A percentile compares a stretch with the other conserved stretches of the same genome.
phyloP scores from a whole-genome alignment of 2,329 filamentous ascomycete species.

The Aphanocladium album region DNA sequence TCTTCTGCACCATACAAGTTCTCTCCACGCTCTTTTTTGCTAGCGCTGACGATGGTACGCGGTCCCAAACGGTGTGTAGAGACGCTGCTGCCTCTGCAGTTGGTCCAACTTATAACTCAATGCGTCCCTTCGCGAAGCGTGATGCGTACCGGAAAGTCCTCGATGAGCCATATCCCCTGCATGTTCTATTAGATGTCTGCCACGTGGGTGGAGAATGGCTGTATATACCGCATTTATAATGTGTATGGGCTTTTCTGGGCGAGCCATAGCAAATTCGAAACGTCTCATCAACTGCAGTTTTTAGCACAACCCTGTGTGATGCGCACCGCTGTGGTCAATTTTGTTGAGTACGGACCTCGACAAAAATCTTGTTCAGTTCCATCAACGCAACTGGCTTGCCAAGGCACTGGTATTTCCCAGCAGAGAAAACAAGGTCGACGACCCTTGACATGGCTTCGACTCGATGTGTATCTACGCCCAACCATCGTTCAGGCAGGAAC shows the following conservation, averaged over 20 bases:
- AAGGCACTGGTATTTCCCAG: constrained; percentile 40
- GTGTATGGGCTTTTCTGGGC: background rate
- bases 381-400: constrained; percentile 36
- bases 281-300: background rate
- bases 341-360: background rate
- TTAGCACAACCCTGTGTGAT: background rate
- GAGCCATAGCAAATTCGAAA: background rate
- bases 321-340: no score
- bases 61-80: background rate
- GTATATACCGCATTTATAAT: background rate
- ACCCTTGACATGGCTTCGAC: constrained; percentile 31
- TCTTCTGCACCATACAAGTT: no score
- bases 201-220: background rate
- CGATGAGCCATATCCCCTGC: background rate
- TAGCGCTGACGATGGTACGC: background rate
- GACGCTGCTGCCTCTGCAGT: background rate
- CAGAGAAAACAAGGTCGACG: constrained; percentile 39
- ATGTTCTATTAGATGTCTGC: background rate
- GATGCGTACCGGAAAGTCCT: background rate
- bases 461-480: constrained; percentile 32
- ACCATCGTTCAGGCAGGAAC: constrained; percentile 47
- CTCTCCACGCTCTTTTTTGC: no score
- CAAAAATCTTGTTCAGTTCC: background rate
- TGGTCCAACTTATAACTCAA: no score
- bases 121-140: background rate